Percentiles rank a stretch among this genome's conserved stretches.
phyloP scores from a whole-genome alignment of 148 eudicot species.

The Heliamphora exappendiculata region DNA sequence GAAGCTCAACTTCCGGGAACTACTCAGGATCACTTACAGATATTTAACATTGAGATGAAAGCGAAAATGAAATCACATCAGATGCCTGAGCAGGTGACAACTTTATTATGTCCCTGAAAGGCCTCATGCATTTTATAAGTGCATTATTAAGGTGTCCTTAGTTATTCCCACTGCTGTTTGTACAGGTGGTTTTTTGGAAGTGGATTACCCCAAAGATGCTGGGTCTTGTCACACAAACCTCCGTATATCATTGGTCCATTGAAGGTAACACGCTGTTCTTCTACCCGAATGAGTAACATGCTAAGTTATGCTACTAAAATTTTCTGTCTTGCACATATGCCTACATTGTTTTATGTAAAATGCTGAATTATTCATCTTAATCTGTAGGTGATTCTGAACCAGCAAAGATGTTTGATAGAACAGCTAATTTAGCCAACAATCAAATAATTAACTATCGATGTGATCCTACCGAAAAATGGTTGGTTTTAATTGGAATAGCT shows the following conservation, averaged over 20 bases:
- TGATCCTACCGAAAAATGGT: conserved; percentile 89
- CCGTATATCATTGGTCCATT: conserved; percentile 98
- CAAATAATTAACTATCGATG: conserved; percentile 88
- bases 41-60: conserved; percentile 89
- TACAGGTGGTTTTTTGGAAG: conserved; percentile 93
- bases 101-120: not conserved
- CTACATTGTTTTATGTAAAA: not conserved
- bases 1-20: conserved; percentile 96
- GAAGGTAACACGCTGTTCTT: conserved; percentile 44
- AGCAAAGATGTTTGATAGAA: conserved; percentile 82
- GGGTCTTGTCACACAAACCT: conserved; percentile 85
- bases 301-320: no score
- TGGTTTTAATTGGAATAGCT: conserved; percentile 92
- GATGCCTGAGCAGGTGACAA: conserved; percentile 96
- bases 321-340: not conserved
- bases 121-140: not conserved
- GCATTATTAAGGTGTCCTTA: not conserved
- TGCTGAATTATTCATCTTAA: not conserved
- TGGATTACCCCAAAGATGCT: conserved; percentile 84
- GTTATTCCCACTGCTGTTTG: not conserved
- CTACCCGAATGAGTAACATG: not conserved
- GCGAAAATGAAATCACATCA: conserved; percentile 91
- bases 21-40: conserved; percentile 94
- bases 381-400: conserved; percentile 80
- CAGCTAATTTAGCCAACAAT: conserved; percentile 82